Conservation (phyloP, 2,329 filamentous ascomycete genomes). For the Fusarium pseudoanthophilum region DNA sequence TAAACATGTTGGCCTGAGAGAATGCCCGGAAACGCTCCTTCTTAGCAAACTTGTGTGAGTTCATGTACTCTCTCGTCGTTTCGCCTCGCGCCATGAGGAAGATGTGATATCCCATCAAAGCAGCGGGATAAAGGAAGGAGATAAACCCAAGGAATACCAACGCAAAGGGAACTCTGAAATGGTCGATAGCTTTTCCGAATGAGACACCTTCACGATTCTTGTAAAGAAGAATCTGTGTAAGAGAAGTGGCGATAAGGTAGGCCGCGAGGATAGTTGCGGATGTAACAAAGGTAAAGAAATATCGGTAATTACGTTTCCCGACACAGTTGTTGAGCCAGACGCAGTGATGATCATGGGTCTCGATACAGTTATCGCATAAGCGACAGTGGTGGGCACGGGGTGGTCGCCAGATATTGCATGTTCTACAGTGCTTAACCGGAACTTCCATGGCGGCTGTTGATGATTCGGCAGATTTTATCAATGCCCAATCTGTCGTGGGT, state of each 20-base stretch:
- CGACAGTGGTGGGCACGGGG: constrained; percentile 96
- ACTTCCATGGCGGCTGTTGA: constrained; percentile 93
- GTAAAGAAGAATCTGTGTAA: constrained; percentile 85
- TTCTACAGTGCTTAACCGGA: constrained; percentile 97
- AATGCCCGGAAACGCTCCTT: constrained; percentile 92
- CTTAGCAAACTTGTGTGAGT: constrained; percentile 94
- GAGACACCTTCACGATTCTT: constrained; percentile 69
- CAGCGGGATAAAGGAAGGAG: constrained; percentile 80
- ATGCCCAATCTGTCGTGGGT: constrained; percentile 91
- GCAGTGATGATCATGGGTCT: constrained; percentile 97
- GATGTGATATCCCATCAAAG: constrained; percentile 87
- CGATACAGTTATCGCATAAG: constrained; percentile 95
- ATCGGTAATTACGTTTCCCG: constrained; percentile 95
- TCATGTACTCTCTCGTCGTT: constrained; percentile 95
- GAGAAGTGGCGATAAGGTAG: constrained; percentile 79
- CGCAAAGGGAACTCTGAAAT: constrained; percentile 84
- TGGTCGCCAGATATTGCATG: constrained; percentile 96
- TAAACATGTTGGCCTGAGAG: constrained; percentile 77
- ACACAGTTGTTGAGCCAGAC: constrained; percentile 99
- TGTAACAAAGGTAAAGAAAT: constrained; percentile 92
- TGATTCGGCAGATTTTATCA: constrained; percentile 82
- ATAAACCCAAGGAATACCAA: constrained; percentile 87
- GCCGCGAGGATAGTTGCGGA: constrained; percentile 80
- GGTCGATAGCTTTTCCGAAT: constrained; percentile 74
- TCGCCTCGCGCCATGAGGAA: constrained; percentile 92